These are phyloP conservation scores for Picochlorum sp. DNA, from an alignment of 139 green algal species.

Conservation along the genomic window DNA sequence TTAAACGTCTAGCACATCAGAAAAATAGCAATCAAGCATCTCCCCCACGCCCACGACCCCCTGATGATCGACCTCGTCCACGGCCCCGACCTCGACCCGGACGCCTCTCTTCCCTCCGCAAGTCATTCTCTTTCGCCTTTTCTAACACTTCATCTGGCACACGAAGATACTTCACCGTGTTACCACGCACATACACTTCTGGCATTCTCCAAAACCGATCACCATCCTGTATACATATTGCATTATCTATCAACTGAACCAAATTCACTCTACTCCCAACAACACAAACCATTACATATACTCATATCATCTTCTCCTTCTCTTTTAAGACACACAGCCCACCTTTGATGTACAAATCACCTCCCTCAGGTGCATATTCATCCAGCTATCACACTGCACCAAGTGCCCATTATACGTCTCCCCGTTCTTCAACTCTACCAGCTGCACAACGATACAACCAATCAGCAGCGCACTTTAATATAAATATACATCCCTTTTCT, in stretches of 20 bases:
- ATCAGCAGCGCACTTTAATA: not conserved
- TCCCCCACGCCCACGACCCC: not conserved
- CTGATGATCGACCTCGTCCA: slow-evolving; percentile 4
- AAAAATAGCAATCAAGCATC: too few species aligned
- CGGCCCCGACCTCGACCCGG: slow-evolving; percentile 14
- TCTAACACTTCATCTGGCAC: slow-evolving; percentile 93
- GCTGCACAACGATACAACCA: too few species aligned
- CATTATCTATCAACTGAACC: too few species aligned
- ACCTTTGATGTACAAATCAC: slow-evolving; percentile 97
- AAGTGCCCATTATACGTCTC: slow-evolving; percentile 98
- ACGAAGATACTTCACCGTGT: slow-evolving; percentile 98
- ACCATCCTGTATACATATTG: slow-evolving; percentile 76
- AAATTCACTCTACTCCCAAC: too few species aligned
- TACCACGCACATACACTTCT: slow-evolving; percentile 89
- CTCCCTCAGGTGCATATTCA: slow-evolving; percentile 96
- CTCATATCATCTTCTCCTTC: too few species aligned
- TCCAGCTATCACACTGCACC: slow-evolving; percentile 94
- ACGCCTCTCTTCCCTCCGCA: slow-evolving; percentile 31
- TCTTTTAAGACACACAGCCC: too few species aligned
- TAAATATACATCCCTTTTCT: not conserved
- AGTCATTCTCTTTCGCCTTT: slow-evolving; percentile 73
- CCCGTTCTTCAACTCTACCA: slow-evolving; percentile 96
- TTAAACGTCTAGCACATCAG: too few species aligned
- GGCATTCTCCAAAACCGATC: slow-evolving; percentile 93
- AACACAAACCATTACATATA: too few species aligned